A percentile compares a stretch with the other conserved stretches of the same genome.
Evolutionary conservation across 345 rosid genomes (phyloP).

Genomic region (Populus tremula): DNA sequence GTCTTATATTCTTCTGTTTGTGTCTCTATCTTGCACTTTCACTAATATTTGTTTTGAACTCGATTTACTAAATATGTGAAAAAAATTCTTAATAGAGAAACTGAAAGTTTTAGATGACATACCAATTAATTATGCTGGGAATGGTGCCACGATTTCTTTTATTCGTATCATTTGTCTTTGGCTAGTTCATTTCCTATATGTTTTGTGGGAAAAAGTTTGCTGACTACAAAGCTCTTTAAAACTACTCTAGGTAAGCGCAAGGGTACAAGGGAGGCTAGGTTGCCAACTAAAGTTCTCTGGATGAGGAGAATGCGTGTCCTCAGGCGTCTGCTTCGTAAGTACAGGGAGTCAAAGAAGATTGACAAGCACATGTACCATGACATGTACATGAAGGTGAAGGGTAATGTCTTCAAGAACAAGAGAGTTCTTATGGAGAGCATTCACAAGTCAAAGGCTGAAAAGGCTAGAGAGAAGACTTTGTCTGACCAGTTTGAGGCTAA

Average conservation of each 20-base stretch:
- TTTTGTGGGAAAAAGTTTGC: background rate
- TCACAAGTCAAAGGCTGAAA: constrained; percentile 95
- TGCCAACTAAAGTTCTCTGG: constrained; percentile 91
- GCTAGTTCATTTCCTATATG: background rate
- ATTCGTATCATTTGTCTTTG: background rate
- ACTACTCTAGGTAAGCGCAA: constrained; percentile 68
- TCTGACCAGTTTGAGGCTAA: constrained; percentile 95
- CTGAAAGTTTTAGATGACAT: background rate
- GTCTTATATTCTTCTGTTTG: background rate
- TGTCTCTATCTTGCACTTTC: background rate
- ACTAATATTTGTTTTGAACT: background rate
- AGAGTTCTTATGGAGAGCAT: constrained; percentile 95
- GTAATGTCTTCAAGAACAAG: constrained; percentile 94
- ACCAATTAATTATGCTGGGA: background rate
- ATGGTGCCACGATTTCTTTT: background rate
- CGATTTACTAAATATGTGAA: background rate
- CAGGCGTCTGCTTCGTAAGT: constrained; percentile 83
- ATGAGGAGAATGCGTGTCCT: constrained; percentile 96
- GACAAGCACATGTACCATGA: constrained; percentile 98
- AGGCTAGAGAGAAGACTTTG: constrained; percentile 91
- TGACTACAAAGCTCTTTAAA: background rate
- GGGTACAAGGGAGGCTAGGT: constrained; percentile 96
- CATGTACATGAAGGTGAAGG: constrained; percentile 98
- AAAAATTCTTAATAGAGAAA: background rate
- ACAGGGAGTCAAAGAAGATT: constrained; percentile 87